Evolutionary conservation across 495 filamentous ascomycete species (phyloP).

Genomic region (Cudoniella acicularis): DNA sequence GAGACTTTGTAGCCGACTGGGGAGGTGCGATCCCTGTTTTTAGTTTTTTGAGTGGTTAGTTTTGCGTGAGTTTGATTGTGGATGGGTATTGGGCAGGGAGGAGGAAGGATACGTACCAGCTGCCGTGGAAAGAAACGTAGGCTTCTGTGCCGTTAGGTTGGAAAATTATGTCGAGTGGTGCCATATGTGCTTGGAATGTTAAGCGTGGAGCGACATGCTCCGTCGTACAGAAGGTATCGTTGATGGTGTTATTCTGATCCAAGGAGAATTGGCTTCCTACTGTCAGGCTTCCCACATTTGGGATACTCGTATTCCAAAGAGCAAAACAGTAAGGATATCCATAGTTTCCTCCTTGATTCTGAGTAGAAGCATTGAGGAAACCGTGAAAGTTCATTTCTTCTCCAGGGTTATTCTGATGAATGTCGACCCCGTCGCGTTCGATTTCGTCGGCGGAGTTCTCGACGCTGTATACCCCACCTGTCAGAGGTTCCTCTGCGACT

Average conservation of each 20-base stretch:
- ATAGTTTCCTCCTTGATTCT: slow-evolving; percentile 42
- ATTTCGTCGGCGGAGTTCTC: slow-evolving; percentile 71
- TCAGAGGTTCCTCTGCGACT: slow-evolving; percentile 52
- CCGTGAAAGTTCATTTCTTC: slow-evolving; percentile 75
- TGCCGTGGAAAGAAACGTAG: slow-evolving; percentile 52
- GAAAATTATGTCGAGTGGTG: slow-evolving; percentile 60
- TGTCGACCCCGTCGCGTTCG: slow-evolving; percentile 49
- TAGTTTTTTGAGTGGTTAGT: too few species aligned
- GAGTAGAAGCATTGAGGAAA: slow-evolving; percentile 44
- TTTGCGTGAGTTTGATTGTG: too few species aligned
- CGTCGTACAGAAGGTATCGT: slow-evolving; percentile 43
- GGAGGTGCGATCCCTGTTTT: slow-evolving; percentile 49
- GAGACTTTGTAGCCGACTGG: slow-evolving; percentile 54
- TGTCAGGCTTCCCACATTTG: slow-evolving; percentile 38
- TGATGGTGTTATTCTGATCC: slow-evolving; percentile 36
- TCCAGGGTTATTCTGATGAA: slow-evolving; percentile 67
- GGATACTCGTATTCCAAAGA: slow-evolving; percentile 53
- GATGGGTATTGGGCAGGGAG: too few species aligned
- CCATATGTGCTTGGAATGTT: slow-evolving; percentile 56
- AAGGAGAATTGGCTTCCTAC: slow-evolving; percentile 50
- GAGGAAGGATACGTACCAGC: slow-evolving; percentile 38
- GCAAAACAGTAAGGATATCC: slow-evolving; percentile 71
- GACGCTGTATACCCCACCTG: slow-evolving; percentile 59
- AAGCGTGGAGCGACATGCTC: slow-evolving; percentile 43
- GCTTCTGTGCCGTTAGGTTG: slow-evolving; percentile 32